Conservation (phyloP, 163 green algal species). For the Chlamydomonas reinhardtii region DNA sequence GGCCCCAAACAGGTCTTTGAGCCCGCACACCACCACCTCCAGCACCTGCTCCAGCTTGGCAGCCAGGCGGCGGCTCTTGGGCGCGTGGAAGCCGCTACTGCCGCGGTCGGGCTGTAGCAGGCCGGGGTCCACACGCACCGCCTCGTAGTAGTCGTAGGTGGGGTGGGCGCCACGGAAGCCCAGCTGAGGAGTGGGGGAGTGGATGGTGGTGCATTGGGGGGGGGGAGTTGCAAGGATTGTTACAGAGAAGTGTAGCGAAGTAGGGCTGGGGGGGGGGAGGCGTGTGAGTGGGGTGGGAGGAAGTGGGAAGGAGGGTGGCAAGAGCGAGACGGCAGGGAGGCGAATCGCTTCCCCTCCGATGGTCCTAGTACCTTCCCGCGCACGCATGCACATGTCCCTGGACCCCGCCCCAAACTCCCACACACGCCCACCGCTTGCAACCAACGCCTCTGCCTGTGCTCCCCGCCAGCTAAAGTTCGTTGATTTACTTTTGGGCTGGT, state of each 20-base stretch:
- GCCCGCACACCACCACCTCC: neutral
- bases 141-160: conserved; percentile 35
- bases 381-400: too few species aligned
- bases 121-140: conserved; percentile 11
- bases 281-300: neutral
- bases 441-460: too few species aligned
- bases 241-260: too few species aligned
- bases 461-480: too few species aligned
- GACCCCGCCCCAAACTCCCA: too few species aligned
- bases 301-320: neutral
- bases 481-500: too few species aligned
- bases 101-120: conserved; percentile 50
- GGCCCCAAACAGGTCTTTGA: neutral
- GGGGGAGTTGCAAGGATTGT: too few species aligned
- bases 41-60: conserved; percentile 51
- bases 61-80: conserved; percentile 54
- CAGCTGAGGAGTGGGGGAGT: neutral
- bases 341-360: too few species aligned
- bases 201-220: neutral
- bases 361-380: too few species aligned
- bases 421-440: too few species aligned
- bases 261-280: neutral
- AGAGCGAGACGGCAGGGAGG: too few species aligned
- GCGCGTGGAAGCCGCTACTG: neutral
- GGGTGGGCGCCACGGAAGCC: conserved; percentile 1